Base-by-base conservation (phyloP, 148 eudicot genomes). In the Agrostemma githago region DNA sequence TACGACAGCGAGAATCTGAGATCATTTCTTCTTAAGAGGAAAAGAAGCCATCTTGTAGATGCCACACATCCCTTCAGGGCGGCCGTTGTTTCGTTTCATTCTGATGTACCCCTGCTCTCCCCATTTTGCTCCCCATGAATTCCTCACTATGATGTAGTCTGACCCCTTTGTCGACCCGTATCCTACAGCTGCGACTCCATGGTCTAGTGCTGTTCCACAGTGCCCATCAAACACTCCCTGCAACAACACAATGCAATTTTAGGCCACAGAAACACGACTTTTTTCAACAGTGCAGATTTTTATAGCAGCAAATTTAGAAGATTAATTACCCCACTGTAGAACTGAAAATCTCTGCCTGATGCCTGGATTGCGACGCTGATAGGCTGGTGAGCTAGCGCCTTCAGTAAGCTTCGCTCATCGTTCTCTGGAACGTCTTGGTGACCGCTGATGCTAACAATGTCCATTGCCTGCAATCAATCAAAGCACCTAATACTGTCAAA, bases 221-320 rank as follows among this genome's bases (percentile, higher is more conserved):
- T 62, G 78, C 43, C 91, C 91, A 40, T 86, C 85, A 73, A 86
- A 88, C 44, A 88, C 85, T 66, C 91, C 89, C 91, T 85, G 73
- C 68, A 66, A 76, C 16, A 72, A 53, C 0, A 53, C 71, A 68
- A 9, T 19, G 16, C 5, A n/a, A 37, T 37, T 11, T 64, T 40
- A 64, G 44, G 4, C 38, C 14, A 5, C 4, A 11, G 56, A 51
- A 48, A 48, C 5, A 46, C 0, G 10, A 48, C 56, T 51, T 4
- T 9, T 48, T 10, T 48, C 12, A 12, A 48, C 54, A 48, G 54
- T 48, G 12, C 12, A 48, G 54, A 26, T 26, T 26, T 26, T 26
- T 26, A 26, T 26, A 26, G 12, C 12, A 48, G 54, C 6, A 10
- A 48, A 16, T 59, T 4, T 9, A 44, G 63, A 37, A 14, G 48